A percentile compares a stretch with the other conserved stretches of the same genome.
Evolutionary conservation across 495 filamentous ascomycete species (phyloP).

Genomic region (Umbilicaria muhlenbergii): DNA sequence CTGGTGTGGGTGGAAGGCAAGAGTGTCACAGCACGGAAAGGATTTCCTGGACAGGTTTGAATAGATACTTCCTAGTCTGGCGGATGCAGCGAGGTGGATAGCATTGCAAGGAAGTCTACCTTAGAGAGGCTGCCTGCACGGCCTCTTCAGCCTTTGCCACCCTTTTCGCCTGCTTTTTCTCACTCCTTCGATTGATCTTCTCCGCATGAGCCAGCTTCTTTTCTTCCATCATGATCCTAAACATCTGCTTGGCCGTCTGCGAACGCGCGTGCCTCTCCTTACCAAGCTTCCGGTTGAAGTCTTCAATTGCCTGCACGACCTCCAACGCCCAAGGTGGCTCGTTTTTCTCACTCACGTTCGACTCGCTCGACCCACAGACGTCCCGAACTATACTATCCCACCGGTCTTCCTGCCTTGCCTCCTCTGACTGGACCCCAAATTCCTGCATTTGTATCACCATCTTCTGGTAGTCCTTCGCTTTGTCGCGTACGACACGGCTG

Average conservation of each 20-base stretch:
- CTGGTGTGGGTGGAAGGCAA: too few species aligned
- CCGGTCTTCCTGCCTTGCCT: conserved; percentile 37
- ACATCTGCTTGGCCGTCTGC: conserved; percentile 34
- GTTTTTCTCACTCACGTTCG: neutral
- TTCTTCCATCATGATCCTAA: conserved; percentile 25
- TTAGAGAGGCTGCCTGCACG: too few species aligned
- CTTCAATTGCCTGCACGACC: conserved; percentile 3
- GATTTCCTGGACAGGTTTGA: too few species aligned
- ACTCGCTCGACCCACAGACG: neutral
- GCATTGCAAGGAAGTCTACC: too few species aligned
- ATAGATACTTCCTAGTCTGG: too few species aligned
- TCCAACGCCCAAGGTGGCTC: conserved; percentile 7
- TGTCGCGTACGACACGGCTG: conserved; percentile 38
- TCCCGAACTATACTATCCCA: conserved; percentile 32
- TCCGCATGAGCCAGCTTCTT: conserved; percentile 10
- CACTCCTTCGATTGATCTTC: neutral
- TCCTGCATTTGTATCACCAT: conserved; percentile 22
- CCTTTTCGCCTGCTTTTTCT: conserved; percentile 4
- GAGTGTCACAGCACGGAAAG: too few species aligned
- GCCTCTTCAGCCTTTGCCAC: neutral
- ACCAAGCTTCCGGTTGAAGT: neutral
- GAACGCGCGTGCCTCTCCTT: conserved; percentile 38
- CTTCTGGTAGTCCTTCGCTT: conserved; percentile 22
- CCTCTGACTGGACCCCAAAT: conserved; percentile 17
- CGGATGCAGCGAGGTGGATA: too few species aligned